Conservation (phyloP, 129 eudicot genomes). For the Gnaphalium uliginosum region DNA sequence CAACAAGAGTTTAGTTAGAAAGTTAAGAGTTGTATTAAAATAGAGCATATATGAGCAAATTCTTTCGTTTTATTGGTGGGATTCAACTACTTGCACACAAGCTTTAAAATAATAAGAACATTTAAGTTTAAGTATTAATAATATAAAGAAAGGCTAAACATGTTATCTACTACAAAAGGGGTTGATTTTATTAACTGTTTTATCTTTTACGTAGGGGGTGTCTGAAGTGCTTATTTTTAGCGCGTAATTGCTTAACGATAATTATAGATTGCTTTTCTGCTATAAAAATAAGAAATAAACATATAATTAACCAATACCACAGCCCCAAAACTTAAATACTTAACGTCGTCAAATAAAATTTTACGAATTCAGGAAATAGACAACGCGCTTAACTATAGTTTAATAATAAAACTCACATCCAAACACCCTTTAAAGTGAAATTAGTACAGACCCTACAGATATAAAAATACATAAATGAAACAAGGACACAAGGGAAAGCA, state of each 20-base stretch:
- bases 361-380: not conserved
- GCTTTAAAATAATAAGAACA: not conserved
- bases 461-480: slow-evolving; percentile 16
- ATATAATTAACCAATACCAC: too few species aligned
- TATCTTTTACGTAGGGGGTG: too few species aligned
- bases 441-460: slow-evolving; percentile 30
- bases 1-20: slow-evolving; percentile 13
- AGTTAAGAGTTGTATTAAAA: slow-evolving; percentile 6
- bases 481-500: slow-evolving; percentile 1
- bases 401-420: not conserved
- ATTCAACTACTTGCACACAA: not conserved
- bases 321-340: too few species aligned
- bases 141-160: not conserved
- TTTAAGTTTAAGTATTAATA: too few species aligned
- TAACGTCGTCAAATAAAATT: not conserved
- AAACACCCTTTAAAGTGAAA: not conserved
- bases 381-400: not conserved
- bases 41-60: not conserved
- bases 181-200: too few species aligned
- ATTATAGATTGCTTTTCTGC: not conserved
- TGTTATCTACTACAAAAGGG: too few species aligned
- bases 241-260: too few species aligned
- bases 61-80: not conserved
- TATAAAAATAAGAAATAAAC: too few species aligned
- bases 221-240: too few species aligned